These are phyloP conservation scores for Aspergillus neotritici DNA, from an alignment of 2,329 filamentous ascomycete species.

Conservation along the genomic window DNA sequence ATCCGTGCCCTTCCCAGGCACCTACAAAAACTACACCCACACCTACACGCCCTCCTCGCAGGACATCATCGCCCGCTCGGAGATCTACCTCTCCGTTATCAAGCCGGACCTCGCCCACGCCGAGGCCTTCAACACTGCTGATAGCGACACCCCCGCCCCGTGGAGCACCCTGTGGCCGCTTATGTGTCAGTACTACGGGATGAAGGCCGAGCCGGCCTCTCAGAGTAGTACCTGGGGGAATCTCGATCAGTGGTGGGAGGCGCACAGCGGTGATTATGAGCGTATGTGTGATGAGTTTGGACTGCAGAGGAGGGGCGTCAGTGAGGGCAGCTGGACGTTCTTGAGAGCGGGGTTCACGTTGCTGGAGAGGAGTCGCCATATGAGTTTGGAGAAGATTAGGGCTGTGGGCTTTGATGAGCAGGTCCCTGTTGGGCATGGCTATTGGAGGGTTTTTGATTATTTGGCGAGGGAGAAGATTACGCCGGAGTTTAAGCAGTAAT, in stretches of 20 bases:
- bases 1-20: constrained; percentile 34
- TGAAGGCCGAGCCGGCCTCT: constrained; percentile 9
- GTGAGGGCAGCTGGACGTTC: constrained; percentile 13
- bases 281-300: constrained; percentile 18
- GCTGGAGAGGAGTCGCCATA: constrained; percentile 15
- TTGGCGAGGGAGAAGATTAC: constrained; percentile 8
- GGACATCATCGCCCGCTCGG: constrained; percentile 22
- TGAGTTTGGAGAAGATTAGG: constrained; percentile 21
- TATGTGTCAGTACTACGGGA: constrained; percentile 17
- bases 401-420: constrained; percentile 19
- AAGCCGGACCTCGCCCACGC: constrained; percentile 13
- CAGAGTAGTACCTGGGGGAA: constrained; percentile 4
- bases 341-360: constrained; percentile 11
- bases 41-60: constrained; percentile 36
- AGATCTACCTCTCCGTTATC: constrained; percentile 22
- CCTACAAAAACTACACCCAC: constrained; percentile 27
- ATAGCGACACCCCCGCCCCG: constrained; percentile 11
- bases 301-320: constrained; percentile 10
- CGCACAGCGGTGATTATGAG: constrained; percentile 13
- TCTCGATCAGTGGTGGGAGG: constrained; percentile 18
- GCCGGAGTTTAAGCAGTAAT: not conserved
- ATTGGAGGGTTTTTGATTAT: constrained; percentile 10
- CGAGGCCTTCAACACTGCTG: constrained; percentile 23
- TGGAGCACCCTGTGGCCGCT: constrained; percentile 18
- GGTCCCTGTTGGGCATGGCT: constrained; percentile 12